Base-by-base conservation (phyloP, 129 eudicot species). In the Dittrichia graveolens region DNA sequence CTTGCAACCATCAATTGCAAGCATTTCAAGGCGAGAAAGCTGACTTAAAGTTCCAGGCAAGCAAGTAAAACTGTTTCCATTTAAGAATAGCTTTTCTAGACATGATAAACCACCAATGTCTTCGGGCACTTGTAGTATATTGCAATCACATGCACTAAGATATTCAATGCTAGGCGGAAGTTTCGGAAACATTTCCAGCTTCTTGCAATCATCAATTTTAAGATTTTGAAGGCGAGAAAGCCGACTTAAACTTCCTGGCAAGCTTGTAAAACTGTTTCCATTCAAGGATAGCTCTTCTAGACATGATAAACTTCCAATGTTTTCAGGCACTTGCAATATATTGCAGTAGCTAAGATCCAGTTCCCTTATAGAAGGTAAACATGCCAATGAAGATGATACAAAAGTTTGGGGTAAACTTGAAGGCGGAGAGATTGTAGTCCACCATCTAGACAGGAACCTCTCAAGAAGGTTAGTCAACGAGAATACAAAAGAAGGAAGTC, bases 241-340 rank as follows among this genome's bases (percentile, higher is more conserved):
- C 57, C 57, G 55, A 71, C 35, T 43, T 55, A 71, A 56, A 71
- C 67, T 42, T 71, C 35, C 56, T 42, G 76, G 76, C 67, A 71
- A 71, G 15, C 76, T 56, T 24, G 66, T 43, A 57, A 71, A 71
- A 44, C 0, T 31, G 67, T 72, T 72, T 37, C 16, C n/a, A 0
- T 5, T 0, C n/a, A 72, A 24, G 11, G 12, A 4, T 34, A 72
- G 58, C 31, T 1, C 11, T 44, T 59, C 7, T 35, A 72, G 76
- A 72, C 15, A 60, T 72, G 58, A 34, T 72, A 72, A 72, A n/a
- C 67, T 12, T 45, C 58, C 68, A 59, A 72, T 72, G 47, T 24
- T 24, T 24, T 62, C 60, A 24, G 31, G 16, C 9, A 71, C 43
- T 24, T 71, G 45, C 0, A 9, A 43, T 57, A 72, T 44, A 59